Conservation (phyloP, 768 basidiomycete species). For the Cystobasidiopsis lactophilus region DNA sequence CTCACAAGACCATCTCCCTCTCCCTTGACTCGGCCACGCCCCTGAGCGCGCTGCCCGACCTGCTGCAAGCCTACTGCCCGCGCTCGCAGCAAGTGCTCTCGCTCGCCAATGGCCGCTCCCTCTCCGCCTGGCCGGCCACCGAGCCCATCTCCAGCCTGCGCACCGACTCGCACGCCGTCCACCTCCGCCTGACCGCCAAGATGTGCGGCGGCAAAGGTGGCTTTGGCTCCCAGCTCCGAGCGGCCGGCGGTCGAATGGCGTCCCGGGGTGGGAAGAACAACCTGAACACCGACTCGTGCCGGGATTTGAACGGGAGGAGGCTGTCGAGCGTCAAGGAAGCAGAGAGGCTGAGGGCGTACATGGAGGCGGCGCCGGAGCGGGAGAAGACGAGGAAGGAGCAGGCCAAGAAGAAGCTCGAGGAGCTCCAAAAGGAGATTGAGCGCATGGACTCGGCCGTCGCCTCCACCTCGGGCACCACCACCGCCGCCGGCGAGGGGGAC, state of each 20-base stretch:
- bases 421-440: constrained; percentile 17
- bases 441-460: constrained; percentile 27
- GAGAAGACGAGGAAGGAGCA: constrained; percentile 18
- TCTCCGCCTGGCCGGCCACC: background rate
- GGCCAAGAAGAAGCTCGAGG: constrained; percentile 14
- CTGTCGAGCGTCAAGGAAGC: constrained; percentile 91
- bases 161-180: background rate
- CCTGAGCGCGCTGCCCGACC: background rate
- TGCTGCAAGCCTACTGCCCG: constrained; percentile 3
- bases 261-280: constrained; percentile 86
- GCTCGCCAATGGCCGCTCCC: background rate
- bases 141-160: background rate
- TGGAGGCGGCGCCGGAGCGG: constrained; percentile 62
- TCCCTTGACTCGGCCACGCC: constrained; percentile 3
- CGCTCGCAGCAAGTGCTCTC: constrained; percentile 2
- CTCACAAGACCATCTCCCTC: constrained; percentile 2
- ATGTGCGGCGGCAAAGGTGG: constrained; percentile 86
- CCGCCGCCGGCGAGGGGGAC: constrained; percentile 21
- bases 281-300: constrained; percentile 51
- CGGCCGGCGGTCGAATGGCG: constrained; percentile 93
- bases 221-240: constrained; percentile 85
- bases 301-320: constrained; percentile 72
- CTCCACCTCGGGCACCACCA: constrained; percentile 21
- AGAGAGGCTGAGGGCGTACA: constrained; percentile 70
- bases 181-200: constrained; percentile 2